A percentile compares a stretch with the other conserved stretches of the same genome.
phyloP scores from a whole-genome alignment of 371 early-diverging fungal species.

The Rhizomucor miehei region DNA sequence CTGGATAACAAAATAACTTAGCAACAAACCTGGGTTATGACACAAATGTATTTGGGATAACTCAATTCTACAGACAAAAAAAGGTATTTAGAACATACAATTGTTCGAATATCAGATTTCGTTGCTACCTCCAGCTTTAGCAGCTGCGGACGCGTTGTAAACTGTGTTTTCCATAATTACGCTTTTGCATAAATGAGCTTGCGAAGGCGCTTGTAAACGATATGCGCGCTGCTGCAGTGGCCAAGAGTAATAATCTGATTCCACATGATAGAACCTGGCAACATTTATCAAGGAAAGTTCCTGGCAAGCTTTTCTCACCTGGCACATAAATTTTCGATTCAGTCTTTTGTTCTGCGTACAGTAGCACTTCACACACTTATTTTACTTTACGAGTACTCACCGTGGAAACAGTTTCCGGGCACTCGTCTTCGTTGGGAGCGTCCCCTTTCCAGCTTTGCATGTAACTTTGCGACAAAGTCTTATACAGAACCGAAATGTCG shows the following conservation, averaged over 20 bases:
- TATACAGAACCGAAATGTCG: slow-evolving; percentile 2
- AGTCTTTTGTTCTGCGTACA: too few species aligned
- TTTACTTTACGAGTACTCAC: slow-evolving; percentile 8
- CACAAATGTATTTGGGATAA: slow-evolving; percentile 49
- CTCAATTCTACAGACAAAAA: slow-evolving; percentile 14
- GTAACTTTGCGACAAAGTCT: slow-evolving; percentile 1
- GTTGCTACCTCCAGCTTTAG: slow-evolving; percentile 1
- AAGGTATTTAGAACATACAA: not conserved
- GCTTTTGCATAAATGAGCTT: slow-evolving; percentile 77
- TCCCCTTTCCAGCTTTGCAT: not conserved
- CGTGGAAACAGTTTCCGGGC: slow-evolving; percentile 6
- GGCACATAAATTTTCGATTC: too few species aligned
- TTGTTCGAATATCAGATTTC: not conserved
- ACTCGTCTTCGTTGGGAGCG: slow-evolving; percentile 1
- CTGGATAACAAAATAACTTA: not conserved
- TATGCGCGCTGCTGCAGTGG: slow-evolving; percentile 65
- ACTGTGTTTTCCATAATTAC: slow-evolving; percentile 73
- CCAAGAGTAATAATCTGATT: slow-evolving; percentile 75
- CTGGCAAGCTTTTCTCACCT: slow-evolving; percentile 33
- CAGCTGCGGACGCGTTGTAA: slow-evolving; percentile 2
- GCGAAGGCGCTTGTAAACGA: slow-evolving; percentile 65
- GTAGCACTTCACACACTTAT: slow-evolving; percentile 18
- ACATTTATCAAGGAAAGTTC: slow-evolving; percentile 20
- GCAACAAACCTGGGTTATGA: slow-evolving; percentile 53
- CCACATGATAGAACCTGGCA: slow-evolving; percentile 56